Conservation (phyloP, 2,329 filamentous ascomycete genomes). For the Alternaria sp. region DNA sequence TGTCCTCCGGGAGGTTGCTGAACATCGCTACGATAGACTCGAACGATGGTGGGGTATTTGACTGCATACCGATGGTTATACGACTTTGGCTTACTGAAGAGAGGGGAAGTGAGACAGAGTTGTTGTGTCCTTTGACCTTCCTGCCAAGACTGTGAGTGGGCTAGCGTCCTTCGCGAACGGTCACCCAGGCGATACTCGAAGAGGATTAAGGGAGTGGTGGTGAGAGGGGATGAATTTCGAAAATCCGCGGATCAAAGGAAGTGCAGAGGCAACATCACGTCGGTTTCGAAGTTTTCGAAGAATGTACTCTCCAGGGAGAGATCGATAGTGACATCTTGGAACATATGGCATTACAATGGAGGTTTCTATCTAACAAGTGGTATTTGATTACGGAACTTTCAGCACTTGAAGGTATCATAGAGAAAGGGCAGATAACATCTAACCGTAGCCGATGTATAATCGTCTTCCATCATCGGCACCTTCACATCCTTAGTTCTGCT, state of each 20-base stretch:
- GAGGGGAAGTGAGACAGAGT: constrained; percentile 1
- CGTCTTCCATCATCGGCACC: neutral
- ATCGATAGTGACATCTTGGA: neutral
- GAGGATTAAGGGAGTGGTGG: neutral
- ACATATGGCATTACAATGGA: neutral
- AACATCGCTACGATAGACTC: neutral
- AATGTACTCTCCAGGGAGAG: neutral
- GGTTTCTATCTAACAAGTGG: neutral
- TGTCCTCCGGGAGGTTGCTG: neutral
- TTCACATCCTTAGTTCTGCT: neutral
- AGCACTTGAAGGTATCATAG: neutral
- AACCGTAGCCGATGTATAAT: neutral
- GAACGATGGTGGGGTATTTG: neutral
- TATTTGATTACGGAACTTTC: neutral
- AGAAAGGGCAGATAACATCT: neutral
- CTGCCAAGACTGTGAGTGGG: constrained; percentile 1
- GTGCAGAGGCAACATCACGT: neutral
- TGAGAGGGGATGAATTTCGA: neutral
- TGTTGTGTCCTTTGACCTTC: neutral
- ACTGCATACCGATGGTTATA: neutral
- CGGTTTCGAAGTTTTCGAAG: neutral
- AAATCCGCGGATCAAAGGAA: neutral
- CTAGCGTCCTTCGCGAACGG: neutral
- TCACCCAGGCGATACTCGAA: neutral
- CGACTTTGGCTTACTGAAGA: neutral